Conservation (phyloP, 352 stramenopile species). For the Blastocystis sp. region DNA sequence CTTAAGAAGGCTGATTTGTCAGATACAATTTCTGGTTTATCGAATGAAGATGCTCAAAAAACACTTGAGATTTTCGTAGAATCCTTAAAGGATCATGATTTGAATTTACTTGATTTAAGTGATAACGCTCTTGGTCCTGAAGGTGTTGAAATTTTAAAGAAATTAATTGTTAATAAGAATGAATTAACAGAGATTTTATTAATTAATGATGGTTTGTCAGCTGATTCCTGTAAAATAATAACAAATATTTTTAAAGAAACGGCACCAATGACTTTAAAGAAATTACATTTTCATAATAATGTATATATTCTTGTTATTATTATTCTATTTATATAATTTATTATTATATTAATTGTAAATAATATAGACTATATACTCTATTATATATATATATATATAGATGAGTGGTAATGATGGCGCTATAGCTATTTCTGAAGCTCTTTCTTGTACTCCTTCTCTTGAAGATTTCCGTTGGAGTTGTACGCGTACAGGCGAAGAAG, state of each 20-base stretch:
- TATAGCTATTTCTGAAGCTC: background rate
- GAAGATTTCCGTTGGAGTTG: constrained; percentile 19
- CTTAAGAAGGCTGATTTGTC: constrained; percentile 6
- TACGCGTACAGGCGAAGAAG: constrained; percentile 2
- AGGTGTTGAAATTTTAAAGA: constrained; percentile 2
- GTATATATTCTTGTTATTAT: too few relatives aligned
- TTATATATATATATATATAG: too few relatives aligned
- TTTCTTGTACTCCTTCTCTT: background rate
- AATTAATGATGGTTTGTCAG: constrained; percentile 24
- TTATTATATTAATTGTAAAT: too few relatives aligned
- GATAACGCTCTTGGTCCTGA: constrained; percentile 16
- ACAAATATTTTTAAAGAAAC: background rate
- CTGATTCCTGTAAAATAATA: constrained; percentile 10
- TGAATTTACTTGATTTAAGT: constrained; percentile 27
- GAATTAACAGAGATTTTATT: constrained; percentile 14
- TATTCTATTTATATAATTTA: too few relatives aligned
- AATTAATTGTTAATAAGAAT: constrained; percentile 18
- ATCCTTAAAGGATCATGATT: constrained; percentile 2
- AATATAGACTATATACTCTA: too few relatives aligned
- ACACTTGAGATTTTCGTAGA: constrained; percentile 22
- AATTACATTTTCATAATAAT: constrained; percentile 26
- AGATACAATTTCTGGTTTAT: constrained; percentile 19
- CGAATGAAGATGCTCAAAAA: constrained; percentile 20
- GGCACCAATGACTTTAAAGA: constrained; percentile 14
- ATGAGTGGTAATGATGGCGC: constrained; percentile 29